A percentile compares a stretch with the other conserved stretches of the same genome.
phyloP scores from a whole-genome alignment of 176 grass and related monocot genomes.

The Tuctoria greenei region DNA sequence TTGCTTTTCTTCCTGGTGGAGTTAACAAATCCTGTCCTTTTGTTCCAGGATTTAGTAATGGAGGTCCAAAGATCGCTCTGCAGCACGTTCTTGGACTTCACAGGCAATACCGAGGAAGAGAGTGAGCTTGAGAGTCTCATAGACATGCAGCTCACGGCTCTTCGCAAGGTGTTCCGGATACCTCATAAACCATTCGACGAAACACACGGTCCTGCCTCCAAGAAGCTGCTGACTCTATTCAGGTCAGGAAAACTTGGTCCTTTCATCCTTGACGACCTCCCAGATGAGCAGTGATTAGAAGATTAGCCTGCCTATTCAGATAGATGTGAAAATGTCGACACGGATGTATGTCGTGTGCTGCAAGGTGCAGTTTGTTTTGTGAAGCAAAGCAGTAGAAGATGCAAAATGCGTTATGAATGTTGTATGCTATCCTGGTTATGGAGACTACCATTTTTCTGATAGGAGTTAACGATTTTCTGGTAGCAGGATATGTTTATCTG shows the following conservation, averaged over 20 bases:
- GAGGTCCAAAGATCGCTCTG: conserved; percentile 71
- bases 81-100: conserved; percentile 58
- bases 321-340: not conserved
- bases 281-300: conserved; percentile 33
- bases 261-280: conserved; percentile 82
- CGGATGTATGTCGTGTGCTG: not conserved
- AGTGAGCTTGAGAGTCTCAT: conserved; percentile 71
- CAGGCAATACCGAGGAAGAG: conserved; percentile 63
- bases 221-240: conserved; percentile 87
- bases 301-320: not conserved
- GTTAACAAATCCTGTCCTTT: conserved; percentile 17
- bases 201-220: conserved; percentile 54
- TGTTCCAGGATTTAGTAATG: conserved; percentile 35
- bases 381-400: not conserved
- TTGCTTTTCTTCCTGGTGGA: not conserved
- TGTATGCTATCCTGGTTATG: conserved; percentile 42
- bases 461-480: not conserved
- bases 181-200: conserved; percentile 65
- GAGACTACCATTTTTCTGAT: not conserved
- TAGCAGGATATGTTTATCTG: conserved; percentile 2
- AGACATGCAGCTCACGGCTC: conserved; percentile 58
- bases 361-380: not conserved
- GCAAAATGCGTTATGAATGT: conserved; percentile 33
- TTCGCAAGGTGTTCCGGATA: conserved; percentile 76
- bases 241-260: conserved; percentile 74